These are phyloP conservation scores for Botrytis squamosa DNA, from an alignment of 2,329 filamentous ascomycete genomes.

Conservation along the genomic window DNA sequence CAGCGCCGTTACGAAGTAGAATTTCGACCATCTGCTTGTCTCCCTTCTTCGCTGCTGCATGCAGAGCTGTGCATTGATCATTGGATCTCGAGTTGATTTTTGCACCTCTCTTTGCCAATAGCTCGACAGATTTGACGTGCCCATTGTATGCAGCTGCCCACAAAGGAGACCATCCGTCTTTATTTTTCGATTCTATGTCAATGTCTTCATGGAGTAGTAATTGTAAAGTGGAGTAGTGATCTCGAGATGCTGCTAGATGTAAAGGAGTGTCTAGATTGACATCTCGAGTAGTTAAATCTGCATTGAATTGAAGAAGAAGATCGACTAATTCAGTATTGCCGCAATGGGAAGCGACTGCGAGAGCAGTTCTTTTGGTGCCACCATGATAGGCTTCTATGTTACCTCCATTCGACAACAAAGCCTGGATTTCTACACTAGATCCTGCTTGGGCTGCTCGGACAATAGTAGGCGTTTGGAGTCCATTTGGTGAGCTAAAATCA, in stretches of 20 bases:
- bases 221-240: conserved; percentile 3
- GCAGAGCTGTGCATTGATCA: conserved; percentile 22
- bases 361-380: not conserved
- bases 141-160: conserved; percentile 22
- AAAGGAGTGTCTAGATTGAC: not conserved
- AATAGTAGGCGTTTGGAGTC: not conserved
- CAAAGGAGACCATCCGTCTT: conserved; percentile 16
- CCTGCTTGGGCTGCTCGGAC: conserved; percentile 3
- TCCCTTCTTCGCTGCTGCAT: conserved; percentile 21
- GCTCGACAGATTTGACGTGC: conserved; percentile 19
- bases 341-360: conserved; percentile 7
- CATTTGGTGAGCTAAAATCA: conserved; percentile 1
- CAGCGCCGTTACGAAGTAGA: conserved; percentile 15
- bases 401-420: not conserved
- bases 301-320: not conserved
- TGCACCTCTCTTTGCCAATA: conserved; percentile 19
- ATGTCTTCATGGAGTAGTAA: conserved; percentile 4
- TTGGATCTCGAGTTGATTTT: conserved; percentile 21
- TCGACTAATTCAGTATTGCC: conserved; percentile 3
- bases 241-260: conserved; percentile 2
- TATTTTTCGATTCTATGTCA: conserved; percentile 17
- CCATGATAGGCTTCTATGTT: not conserved
- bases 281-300: not conserved
- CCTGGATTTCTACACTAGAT: conserved; percentile 5
- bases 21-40: conserved; percentile 20